Evolutionary conservation across 257 asterid genomes (phyloP), one percentile per base, ranked within the genome.

Genomic region (Jaltomata sinuosa): DNA sequence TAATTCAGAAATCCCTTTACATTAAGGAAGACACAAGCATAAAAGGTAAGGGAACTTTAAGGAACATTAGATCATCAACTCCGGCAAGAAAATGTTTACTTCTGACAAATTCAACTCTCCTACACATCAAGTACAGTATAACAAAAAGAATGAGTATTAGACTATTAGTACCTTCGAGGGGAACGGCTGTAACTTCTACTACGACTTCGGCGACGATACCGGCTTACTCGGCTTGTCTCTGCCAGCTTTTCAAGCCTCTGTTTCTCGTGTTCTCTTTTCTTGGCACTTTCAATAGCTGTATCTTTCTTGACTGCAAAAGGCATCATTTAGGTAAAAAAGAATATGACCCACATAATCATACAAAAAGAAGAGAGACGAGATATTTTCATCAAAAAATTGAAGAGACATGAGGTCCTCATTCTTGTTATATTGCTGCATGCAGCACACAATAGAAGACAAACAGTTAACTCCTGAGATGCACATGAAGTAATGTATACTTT

Each of bases 181-280:
- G 98, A 97, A 74, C 89, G 97, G 67, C 99, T 97, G 84, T 89
- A 85, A 90, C 98, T 95, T 90, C 97, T 91, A 84, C 98, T 94
- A 15, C 96, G 93, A 86, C 98, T 92, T 84, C 97, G 92, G 38
- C 84, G 89, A 61, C 88, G 90, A 87, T 89, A 81, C 86, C 96
- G 93, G 86, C 93, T 88, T 47, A 86, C 83, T 71, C 94, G 89
- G 80, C 90, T 92, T 8, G 97, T 89, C 89, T 97, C 98, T 2
- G 97, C 98, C 52, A 95, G 94, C 87, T 95, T 95, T 90, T 95
- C 96, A n/a, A 94, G 95, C 93, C 97, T 94, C 85, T 88, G 95
- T 22, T 92, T 89, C 87, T 97, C 99, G 88, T 92, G 97, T 85
- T 97, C 96, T 86, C 97, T 91, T 92, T 95, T 97, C 91, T 97